phyloP scores from a whole-genome alignment of 2,329 filamentous ascomycete species.

The Aspergillus arachidicola region DNA sequence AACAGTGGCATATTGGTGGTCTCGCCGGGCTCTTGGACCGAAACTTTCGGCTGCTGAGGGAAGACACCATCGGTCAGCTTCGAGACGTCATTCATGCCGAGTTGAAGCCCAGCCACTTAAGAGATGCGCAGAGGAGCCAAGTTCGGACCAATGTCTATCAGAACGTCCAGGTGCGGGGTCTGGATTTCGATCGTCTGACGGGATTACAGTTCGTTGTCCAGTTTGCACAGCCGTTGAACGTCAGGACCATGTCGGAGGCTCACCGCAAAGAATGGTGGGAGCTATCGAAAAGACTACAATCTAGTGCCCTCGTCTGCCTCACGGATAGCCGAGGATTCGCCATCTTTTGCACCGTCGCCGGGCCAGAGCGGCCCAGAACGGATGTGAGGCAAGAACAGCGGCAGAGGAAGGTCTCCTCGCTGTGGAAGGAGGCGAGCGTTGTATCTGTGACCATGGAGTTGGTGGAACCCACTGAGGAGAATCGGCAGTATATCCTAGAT shows the following conservation, averaged over 20 bases:
- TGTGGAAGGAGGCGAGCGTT: constrained; percentile 28
- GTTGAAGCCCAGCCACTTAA: neutral
- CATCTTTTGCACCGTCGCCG: constrained; percentile 30
- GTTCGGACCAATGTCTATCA: constrained; percentile 18
- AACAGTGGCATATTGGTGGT: constrained; percentile 30
- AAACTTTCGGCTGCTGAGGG: constrained; percentile 41
- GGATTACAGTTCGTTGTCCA: constrained; percentile 25
- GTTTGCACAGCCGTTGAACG: constrained; percentile 28
- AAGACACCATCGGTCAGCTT: constrained; percentile 37
- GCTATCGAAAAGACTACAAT: constrained; percentile 31
- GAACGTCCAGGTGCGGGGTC: constrained; percentile 5
- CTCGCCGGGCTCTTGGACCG: constrained; percentile 34
- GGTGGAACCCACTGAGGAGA: constrained; percentile 30
- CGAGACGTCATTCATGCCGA: constrained; percentile 38
- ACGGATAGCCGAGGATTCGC: constrained; percentile 19
- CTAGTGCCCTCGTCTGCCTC: constrained; percentile 34
- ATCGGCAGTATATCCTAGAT: constrained; percentile 21
- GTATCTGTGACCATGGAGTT: constrained; percentile 33
- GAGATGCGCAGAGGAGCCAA: constrained; percentile 2
- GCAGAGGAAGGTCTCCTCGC: constrained; percentile 7
- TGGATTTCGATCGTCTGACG: constrained; percentile 21
- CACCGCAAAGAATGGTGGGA: constrained; percentile 32
- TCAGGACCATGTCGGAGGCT: constrained; percentile 8
- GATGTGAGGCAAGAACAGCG: neutral
- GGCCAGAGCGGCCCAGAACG: constrained; percentile 18